Evolutionary conservation across 2,329 filamentous ascomycete genomes (phyloP).

Genomic region (Parastagonospora avenae): DNA sequence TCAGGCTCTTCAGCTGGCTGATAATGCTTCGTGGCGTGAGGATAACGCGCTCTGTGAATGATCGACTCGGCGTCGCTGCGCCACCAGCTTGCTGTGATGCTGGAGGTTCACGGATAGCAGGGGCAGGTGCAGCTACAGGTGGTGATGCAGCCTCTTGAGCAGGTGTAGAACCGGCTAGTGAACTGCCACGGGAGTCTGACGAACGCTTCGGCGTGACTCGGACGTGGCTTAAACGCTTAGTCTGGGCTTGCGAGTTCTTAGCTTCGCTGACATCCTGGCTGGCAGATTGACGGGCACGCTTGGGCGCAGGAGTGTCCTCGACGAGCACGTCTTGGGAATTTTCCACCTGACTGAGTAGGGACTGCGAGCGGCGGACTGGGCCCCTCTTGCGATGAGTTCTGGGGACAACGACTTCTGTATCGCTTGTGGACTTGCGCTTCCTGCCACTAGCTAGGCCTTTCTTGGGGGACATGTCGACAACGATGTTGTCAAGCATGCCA

Average conservation of each 20-base stretch:
- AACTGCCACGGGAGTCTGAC: slow-evolving; percentile 9
- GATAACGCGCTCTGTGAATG: slow-evolving; percentile 42
- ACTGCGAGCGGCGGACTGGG: slow-evolving; percentile 32
- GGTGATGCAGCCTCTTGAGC: slow-evolving; percentile 7
- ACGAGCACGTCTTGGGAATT: slow-evolving; percentile 25
- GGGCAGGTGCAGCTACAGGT: slow-evolving; percentile 2
- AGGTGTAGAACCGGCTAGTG: slow-evolving; percentile 1
- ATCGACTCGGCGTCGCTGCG: slow-evolving; percentile 31
- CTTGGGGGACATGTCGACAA: slow-evolving; percentile 34
- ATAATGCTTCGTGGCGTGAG: slow-evolving; percentile 58
- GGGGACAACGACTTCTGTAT: slow-evolving; percentile 9
- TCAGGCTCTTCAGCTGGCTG: slow-evolving; percentile 50
- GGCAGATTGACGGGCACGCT: slow-evolving; percentile 27
- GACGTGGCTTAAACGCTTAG: slow-evolving; percentile 18
- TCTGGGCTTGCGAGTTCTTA: slow-evolving; percentile 13
- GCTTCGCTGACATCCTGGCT: slow-evolving; percentile 40
- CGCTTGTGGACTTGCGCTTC: slow-evolving; percentile 27
- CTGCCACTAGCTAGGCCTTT: slow-evolving; percentile 5
- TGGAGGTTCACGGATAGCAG: background rate
- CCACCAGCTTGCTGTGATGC: slow-evolving; percentile 1
- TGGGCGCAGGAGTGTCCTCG: slow-evolving; percentile 37
- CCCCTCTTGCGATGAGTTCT: slow-evolving; percentile 30
- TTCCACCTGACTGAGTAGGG: slow-evolving; percentile 36
- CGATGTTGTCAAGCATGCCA: slow-evolving; percentile 48
- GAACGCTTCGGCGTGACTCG: slow-evolving; percentile 36